Evolutionary conservation across 768 basidiomycete genomes (phyloP).

Genomic region (Leccinellum luteum): DNA sequence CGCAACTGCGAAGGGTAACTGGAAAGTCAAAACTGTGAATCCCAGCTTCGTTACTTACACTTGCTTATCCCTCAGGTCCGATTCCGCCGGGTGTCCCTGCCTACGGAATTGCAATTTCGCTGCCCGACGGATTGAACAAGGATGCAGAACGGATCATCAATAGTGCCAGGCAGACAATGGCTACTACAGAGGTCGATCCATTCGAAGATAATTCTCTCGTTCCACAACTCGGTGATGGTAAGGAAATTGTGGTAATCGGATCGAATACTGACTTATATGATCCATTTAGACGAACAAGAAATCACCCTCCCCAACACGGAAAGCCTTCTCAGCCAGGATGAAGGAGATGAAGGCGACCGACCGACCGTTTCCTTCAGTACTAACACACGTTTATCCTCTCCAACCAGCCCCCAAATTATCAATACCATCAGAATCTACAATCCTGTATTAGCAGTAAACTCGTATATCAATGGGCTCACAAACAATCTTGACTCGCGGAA

Average conservation of each 20-base stretch:
- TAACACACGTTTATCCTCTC: background rate
- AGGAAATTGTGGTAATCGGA: background rate
- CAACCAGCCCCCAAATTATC: background rate
- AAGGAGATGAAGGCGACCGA: background rate
- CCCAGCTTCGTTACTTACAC: background rate
- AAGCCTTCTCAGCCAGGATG: background rate
- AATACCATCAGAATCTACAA: too few relatives aligned
- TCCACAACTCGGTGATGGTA: slow-evolving; percentile 2
- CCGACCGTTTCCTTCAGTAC: background rate
- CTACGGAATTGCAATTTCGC: background rate
- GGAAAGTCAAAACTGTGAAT: background rate
- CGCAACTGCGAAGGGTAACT: background rate
- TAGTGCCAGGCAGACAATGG: background rate
- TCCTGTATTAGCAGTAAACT: too few relatives aligned
- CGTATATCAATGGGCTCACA: too few relatives aligned
- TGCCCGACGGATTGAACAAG: background rate
- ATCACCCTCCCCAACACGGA: background rate
- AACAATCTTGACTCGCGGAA: too few relatives aligned
- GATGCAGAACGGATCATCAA: background rate
- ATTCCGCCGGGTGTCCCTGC: background rate
- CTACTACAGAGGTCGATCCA: background rate
- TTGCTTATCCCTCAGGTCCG: background rate
- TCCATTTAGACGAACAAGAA: background rate
- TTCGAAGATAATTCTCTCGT: slow-evolving; percentile 3
- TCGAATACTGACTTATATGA: background rate